Evolutionary conservation across 768 basidiomycete genomes (phyloP), one percentile per base, ranked within the genome.

Genomic region (Termitomyces sp.): DNA sequence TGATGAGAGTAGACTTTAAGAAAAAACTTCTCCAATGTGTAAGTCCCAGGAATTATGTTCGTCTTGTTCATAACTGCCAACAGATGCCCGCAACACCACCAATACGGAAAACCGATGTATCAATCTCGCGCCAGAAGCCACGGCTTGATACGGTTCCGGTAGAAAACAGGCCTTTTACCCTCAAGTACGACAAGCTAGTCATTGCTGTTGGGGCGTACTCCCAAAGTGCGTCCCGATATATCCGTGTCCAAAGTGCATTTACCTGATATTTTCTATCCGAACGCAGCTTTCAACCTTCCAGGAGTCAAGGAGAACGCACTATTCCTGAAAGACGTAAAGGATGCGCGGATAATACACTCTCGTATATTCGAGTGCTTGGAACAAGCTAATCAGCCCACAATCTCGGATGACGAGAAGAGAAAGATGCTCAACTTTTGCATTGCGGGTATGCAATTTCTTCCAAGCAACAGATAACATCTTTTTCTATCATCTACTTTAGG

Each of bases 351-450:
- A 5, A 93, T 93, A 63, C 79, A 89, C 40, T 76, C 79, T 10
- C 81, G 87, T 16, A 84, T 92, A 35, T 75, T 93, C n/a, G 90
- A 90, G 72, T 89, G 88, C 84, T 92, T 95, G 59, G 93, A 95
- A 67, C 89, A 92, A 66, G 93, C 93, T 2, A 87, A 86, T 64
- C 88, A 92, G 64, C 93, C 93, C 0, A 85, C 80, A 1, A 74
- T 92, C 14, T 83, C 88, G 0, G 92, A 93, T 58, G 73, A 82
- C 41, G 85, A 95, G 63, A 83, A 90, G 51, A 76, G 85, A 56
- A 85, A 87, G 60, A 73, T 95, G 13, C 81, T 95, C 26, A 87
- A 91, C 62, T 95, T 95, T 67, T 93, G 91, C 61, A 84, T 95
- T 50, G 92, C 94, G 50, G 94, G 93, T 74, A 72, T 66, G 82